These are phyloP conservation scores for Xylaria longipes DNA, from an alignment of 495 filamentous ascomycete species.

Conservation along the genomic window DNA sequence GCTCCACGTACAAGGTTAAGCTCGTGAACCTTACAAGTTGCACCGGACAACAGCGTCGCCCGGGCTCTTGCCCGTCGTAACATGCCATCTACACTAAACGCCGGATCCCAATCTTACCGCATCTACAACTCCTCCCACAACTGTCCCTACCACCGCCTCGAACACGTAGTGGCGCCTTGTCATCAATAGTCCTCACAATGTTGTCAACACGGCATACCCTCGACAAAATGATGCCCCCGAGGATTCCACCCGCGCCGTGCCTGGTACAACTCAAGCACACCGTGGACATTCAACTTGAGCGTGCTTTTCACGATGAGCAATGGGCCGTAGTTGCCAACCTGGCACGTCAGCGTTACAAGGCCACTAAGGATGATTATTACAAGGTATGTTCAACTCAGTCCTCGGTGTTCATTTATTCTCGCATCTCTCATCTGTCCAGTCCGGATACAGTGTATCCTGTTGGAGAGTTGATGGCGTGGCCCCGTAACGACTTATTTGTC, in stretches of 20 bases:
- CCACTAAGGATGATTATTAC: slow-evolving; percentile 54
- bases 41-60: not conserved
- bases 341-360: slow-evolving; percentile 48
- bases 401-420: not conserved
- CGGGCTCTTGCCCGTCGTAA: not conserved
- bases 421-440: not conserved
- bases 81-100: not conserved
- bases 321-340: slow-evolving; percentile 50
- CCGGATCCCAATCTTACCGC: not conserved
- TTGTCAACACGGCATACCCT: not conserved
- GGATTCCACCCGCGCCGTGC: slow-evolving; percentile 18
- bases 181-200: not conserved
- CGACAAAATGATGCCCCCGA: slow-evolving; percentile 20
- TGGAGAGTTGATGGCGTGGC: not conserved
- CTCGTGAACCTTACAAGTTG: not conserved
- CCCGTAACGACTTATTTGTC: not conserved
- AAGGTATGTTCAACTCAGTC: slow-evolving; percentile 38
- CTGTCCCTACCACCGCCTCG: not conserved
- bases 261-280: slow-evolving; percentile 37
- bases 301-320: slow-evolving; percentile 50
- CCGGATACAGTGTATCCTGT: not conserved
- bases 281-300: slow-evolving; percentile 47
- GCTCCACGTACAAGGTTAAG: not conserved
- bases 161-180: not conserved
- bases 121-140: not conserved